Evolutionary conservation across 2,329 filamentous ascomycete genomes (phyloP).

Genomic region (Penicillium italicum): DNA sequence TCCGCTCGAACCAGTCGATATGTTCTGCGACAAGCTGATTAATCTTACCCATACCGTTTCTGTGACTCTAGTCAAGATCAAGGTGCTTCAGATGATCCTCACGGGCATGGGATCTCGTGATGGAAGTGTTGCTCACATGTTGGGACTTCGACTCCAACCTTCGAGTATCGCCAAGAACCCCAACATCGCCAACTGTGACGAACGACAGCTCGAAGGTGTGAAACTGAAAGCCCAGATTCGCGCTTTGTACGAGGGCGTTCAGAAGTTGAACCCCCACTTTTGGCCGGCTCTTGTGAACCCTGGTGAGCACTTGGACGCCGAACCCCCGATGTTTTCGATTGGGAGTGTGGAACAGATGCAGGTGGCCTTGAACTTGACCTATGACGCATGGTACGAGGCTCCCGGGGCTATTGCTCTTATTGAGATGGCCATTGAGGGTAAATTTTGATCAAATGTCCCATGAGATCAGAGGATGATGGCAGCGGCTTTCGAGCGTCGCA

Average conservation of each 20-base stretch:
- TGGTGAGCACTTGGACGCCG: background rate
- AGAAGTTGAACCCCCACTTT: background rate
- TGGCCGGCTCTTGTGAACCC: background rate
- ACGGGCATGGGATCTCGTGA: background rate
- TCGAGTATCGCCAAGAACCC: background rate
- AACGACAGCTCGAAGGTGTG: too few species aligned
- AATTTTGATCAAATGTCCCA: background rate
- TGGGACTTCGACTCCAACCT: background rate
- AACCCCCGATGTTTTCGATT: background rate
- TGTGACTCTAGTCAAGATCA: slow-evolving; percentile 22
- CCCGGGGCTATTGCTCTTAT: background rate
- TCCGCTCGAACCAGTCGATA: slow-evolving; percentile 38
- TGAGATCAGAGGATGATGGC: background rate
- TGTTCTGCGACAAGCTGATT: slow-evolving; percentile 12
- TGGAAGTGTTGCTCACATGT: background rate
- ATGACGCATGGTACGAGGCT: background rate
- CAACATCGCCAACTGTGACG: background rate
- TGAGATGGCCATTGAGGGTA: background rate
- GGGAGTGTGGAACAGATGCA: background rate
- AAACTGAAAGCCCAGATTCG: background rate
- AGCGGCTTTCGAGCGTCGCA: background rate
- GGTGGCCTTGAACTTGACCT: background rate
- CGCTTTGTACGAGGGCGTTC: background rate
- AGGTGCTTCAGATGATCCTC: background rate
- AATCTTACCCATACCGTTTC: slow-evolving; percentile 14